Conservation (phyloP, 83 land plant species). For the Thuja plicata region DNA sequence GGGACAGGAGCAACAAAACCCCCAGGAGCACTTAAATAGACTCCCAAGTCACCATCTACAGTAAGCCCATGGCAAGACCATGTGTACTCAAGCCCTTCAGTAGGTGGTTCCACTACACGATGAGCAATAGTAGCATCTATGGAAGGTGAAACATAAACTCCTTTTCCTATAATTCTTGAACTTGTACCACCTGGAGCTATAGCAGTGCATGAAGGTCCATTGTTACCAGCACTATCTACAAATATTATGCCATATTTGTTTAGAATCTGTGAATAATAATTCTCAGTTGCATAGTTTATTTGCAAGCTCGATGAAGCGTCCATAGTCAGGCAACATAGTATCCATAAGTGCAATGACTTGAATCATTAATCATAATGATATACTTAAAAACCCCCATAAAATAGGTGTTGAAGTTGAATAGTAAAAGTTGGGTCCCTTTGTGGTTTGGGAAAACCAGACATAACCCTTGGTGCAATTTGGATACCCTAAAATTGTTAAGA, state of each 20-base stretch:
- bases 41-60: no score
- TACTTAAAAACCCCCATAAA: no score
- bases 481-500: no score
- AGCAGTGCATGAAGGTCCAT: constrained; percentile 90
- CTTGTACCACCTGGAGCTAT: constrained; percentile 98
- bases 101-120: constrained; percentile 77
- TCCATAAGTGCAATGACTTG: no score
- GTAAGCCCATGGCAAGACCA: no score
- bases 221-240: constrained; percentile 96
- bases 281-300: constrained; percentile 65
- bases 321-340: constrained; percentile 91
- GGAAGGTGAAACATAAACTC: constrained; percentile 95
- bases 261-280: constrained; percentile 58
- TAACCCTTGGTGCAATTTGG: no score
- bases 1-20: no score
- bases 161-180: constrained; percentile 90
- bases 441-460: no score
- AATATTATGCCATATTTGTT: constrained; percentile 86
- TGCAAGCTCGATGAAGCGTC: constrained; percentile 90
- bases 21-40: no score
- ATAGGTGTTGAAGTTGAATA: no score
- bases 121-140: constrained; percentile 98
- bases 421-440: no score
- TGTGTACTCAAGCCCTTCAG: constrained; percentile 93
- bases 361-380: no score